Evolutionary conservation across 768 basidiomycete species (phyloP).

Genomic region (Coprinopsis cinerea): DNA sequence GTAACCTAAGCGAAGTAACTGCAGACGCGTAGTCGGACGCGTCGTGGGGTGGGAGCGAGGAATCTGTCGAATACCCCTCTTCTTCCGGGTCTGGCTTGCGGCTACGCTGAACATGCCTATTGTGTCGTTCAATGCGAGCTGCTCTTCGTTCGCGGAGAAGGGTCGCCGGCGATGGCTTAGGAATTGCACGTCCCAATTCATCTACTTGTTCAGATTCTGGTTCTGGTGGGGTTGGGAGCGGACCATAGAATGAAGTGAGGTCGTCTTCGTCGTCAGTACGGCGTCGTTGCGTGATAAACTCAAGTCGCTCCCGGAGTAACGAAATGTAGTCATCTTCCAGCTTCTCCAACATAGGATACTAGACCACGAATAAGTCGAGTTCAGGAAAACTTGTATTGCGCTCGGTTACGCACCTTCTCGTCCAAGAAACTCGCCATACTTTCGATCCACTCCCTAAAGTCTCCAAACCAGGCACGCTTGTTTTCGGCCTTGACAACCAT

Average conservation of each 20-base stretch:
- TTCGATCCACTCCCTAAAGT: constrained; percentile 78
- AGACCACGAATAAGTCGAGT: constrained; percentile 1
- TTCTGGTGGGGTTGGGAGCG: constrained; percentile 28
- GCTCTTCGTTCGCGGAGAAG: constrained; percentile 49
- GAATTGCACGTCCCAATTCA: constrained; percentile 52
- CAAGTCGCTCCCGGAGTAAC: constrained; percentile 65
- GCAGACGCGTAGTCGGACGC: constrained; percentile 65
- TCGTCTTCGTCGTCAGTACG: constrained; percentile 78
- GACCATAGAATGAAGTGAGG: constrained; percentile 61
- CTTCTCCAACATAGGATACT: constrained; percentile 77
- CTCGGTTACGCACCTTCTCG: constrained; percentile 67
- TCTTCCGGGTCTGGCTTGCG: constrained; percentile 34
- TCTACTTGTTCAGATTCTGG: constrained; percentile 34
- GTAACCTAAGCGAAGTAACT: constrained; percentile 42
- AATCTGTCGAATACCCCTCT: constrained; percentile 88
- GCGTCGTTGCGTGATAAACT: constrained; percentile 65
- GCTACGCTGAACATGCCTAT: constrained; percentile 31
- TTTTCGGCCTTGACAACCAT: constrained; percentile 71
- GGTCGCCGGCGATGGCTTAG: constrained; percentile 38
- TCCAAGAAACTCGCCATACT: constrained; percentile 81
- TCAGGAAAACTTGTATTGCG: constrained; percentile 10
- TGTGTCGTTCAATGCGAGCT: constrained; percentile 54
- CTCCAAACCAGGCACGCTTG: constrained; percentile 77
- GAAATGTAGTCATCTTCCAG: constrained; percentile 72
- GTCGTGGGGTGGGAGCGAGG: constrained; percentile 61